Evolutionary conservation across 2,329 filamentous ascomycete genomes (phyloP).

Genomic region (Lecanicillium sp.): DNA sequence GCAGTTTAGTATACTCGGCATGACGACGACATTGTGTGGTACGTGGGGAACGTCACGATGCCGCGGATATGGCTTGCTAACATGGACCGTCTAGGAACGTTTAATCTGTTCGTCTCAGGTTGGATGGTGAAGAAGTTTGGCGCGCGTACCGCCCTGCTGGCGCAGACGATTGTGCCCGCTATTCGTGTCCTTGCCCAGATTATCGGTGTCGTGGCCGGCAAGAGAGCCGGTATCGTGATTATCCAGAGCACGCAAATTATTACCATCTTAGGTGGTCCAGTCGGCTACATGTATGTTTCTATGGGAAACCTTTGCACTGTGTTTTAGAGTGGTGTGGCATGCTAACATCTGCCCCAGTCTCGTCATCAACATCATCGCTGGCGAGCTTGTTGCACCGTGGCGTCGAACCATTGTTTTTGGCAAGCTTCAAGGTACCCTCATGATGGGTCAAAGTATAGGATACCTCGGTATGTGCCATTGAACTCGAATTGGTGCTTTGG

Average conservation of each 20-base stretch:
- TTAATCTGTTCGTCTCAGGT: slow-evolving; percentile 61
- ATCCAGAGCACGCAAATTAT: slow-evolving; percentile 62
- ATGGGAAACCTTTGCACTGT: not conserved
- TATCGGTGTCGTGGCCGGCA: slow-evolving; percentile 54
- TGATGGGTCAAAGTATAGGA: slow-evolving; percentile 58
- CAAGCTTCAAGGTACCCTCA: slow-evolving; percentile 56
- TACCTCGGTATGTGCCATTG: slow-evolving; percentile 46
- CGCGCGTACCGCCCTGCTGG: slow-evolving; percentile 52
- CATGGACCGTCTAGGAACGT: slow-evolving; percentile 33
- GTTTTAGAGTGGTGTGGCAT: not conserved
- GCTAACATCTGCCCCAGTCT: slow-evolving; percentile 28
- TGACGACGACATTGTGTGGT: slow-evolving; percentile 61
- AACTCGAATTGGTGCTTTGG: no score
- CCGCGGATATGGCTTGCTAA: not conserved
- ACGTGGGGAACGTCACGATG: slow-evolving; percentile 7
- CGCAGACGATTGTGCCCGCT: slow-evolving; percentile 58
- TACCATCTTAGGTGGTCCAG: slow-evolving; percentile 59
- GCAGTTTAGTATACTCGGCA: slow-evolving; percentile 57
- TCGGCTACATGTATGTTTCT: slow-evolving; percentile 51
- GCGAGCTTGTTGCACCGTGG: slow-evolving; percentile 53
- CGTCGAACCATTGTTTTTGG: slow-evolving; percentile 59
- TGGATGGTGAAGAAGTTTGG: slow-evolving; percentile 61
- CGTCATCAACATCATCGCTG: slow-evolving; percentile 60
- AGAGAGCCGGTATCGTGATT: slow-evolving; percentile 55
- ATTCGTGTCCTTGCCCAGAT: slow-evolving; percentile 57